phyloP scores from a whole-genome alignment of 2,329 filamentous ascomycete genomes.

The Elsinoe australis region DNA sequence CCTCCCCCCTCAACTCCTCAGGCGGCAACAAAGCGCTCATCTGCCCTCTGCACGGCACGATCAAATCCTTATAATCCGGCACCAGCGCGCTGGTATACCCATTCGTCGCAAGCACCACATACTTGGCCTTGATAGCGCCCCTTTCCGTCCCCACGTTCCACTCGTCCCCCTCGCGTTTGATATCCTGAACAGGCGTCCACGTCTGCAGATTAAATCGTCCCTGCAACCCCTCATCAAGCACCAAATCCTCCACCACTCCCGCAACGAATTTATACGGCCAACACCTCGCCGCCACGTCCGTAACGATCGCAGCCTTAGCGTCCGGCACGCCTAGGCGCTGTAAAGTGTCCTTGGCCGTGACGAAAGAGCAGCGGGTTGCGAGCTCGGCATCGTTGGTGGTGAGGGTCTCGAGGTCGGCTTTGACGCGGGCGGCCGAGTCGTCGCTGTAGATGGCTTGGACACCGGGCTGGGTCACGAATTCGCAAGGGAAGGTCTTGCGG shows the following conservation, averaged over 20 bases:
- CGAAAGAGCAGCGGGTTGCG: conserved; percentile 35
- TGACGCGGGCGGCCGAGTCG: conserved; percentile 47
- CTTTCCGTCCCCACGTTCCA: conserved; percentile 63
- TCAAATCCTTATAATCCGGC: conserved; percentile 59
- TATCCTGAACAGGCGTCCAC: conserved; percentile 52
- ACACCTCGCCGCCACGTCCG: conserved; percentile 57
- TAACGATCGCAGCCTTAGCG: conserved; percentile 57
- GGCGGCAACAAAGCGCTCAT: conserved; percentile 60
- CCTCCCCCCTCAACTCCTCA: conserved; percentile 25
- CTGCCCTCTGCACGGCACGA: conserved; percentile 70
- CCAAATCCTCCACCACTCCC: conserved; percentile 57
- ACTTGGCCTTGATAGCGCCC: conserved; percentile 55
- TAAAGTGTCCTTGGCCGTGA: conserved; percentile 40
- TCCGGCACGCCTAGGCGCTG: conserved; percentile 44
- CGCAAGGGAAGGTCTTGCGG: conserved; percentile 56
- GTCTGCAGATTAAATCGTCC: conserved; percentile 64
- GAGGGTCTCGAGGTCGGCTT: conserved; percentile 46
- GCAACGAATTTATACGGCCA: conserved; percentile 83
- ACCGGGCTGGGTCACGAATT: conserved; percentile 57
- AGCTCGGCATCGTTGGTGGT: conserved; percentile 50
- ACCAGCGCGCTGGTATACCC: conserved; percentile 73
- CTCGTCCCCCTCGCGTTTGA: conserved; percentile 23
- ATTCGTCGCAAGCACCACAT: conserved; percentile 73
- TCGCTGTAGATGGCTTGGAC: conserved; percentile 57
- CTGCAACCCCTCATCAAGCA: conserved; percentile 29